Percentiles rank a stretch among this genome's conserved stretches.
phyloP scores from a whole-genome alignment of 2,329 filamentous ascomycete species.

The Beauveria sp. region DNA sequence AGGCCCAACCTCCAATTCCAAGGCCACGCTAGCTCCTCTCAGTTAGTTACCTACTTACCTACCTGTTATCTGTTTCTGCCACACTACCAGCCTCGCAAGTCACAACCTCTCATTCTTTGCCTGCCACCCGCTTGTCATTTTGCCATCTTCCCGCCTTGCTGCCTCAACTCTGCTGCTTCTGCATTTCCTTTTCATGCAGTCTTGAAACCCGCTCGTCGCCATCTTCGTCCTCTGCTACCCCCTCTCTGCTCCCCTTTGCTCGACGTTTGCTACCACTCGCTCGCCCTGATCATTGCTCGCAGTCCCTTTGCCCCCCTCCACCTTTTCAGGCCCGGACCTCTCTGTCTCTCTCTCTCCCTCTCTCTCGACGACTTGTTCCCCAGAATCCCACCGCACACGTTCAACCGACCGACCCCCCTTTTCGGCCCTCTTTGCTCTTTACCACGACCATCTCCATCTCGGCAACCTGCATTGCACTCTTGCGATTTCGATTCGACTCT shows the following conservation, averaged over 20 bases:
- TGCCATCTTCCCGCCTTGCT: neutral
- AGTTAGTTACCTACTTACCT: neutral
- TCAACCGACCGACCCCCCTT: neutral
- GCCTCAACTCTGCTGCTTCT: conserved; percentile 4
- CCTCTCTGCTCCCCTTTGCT: neutral
- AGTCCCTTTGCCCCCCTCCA: neutral
- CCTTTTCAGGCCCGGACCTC: neutral
- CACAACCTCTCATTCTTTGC: neutral
- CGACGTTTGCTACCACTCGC: neutral
- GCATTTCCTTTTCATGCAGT: conserved; percentile 3
- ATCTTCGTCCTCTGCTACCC: neutral
- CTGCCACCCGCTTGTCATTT: neutral
- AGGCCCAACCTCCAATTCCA: neutral
- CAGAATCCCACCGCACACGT: neutral
- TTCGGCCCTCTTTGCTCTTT: neutral
- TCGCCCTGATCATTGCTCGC: neutral
- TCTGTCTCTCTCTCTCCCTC: neutral
- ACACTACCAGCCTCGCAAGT: conserved; percentile 3
- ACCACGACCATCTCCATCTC: neutral
- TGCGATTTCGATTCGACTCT: neutral
- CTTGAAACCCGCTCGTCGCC: conserved; percentile 7
- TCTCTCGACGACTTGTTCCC: neutral
- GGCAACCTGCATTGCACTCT: neutral
- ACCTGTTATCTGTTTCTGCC: neutral
- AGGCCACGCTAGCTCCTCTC: neutral